These are phyloP conservation scores for Vaccinium myrtillus DNA, from an alignment of 148 eudicot genomes.

Conservation along the genomic window DNA sequence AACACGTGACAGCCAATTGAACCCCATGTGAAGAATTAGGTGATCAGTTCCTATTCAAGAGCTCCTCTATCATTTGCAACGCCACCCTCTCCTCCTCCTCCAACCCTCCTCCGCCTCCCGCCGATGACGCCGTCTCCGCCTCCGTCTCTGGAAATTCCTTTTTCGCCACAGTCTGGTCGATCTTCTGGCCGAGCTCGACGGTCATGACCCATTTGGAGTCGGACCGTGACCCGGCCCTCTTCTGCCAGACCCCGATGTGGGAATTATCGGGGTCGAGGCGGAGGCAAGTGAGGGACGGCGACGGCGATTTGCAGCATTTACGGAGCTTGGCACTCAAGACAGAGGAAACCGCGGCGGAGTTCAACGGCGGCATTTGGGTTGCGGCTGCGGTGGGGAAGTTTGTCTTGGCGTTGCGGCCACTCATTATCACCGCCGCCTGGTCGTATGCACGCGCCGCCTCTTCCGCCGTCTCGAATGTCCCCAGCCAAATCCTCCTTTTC, in stretches of 20 bases:
- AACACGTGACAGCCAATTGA: background rate
- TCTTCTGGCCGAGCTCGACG: conserved; percentile 36
- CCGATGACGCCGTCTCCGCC: background rate
- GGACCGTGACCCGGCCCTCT: conserved; percentile 36
- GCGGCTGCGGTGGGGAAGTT: conserved; percentile 34
- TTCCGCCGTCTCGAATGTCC: conserved; percentile 60
- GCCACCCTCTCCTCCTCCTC: conserved; percentile 62
- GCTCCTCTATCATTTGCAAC: conserved; percentile 68
- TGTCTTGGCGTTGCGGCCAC: conserved; percentile 52
- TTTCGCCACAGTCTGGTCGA: background rate
- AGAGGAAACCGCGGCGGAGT: conserved; percentile 18
- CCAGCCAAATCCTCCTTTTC: conserved; percentile 59
- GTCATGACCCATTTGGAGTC: conserved; percentile 59
- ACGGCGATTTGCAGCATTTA: conserved; percentile 30
- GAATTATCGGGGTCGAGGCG: conserved; percentile 52
- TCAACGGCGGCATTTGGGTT: background rate
- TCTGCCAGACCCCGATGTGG: conserved; percentile 60
- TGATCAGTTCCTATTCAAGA: conserved; percentile 37
- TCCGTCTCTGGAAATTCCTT: background rate
- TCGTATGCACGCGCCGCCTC: conserved; percentile 61
- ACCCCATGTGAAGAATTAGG: background rate
- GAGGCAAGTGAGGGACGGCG: conserved; percentile 53
- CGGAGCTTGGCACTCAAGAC: conserved; percentile 45
- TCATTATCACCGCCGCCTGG: conserved; percentile 47
- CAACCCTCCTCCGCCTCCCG: conserved; percentile 14